Base-by-base conservation (phyloP, 306 rosid genomes). In the Prunus fruticosa region DNA sequence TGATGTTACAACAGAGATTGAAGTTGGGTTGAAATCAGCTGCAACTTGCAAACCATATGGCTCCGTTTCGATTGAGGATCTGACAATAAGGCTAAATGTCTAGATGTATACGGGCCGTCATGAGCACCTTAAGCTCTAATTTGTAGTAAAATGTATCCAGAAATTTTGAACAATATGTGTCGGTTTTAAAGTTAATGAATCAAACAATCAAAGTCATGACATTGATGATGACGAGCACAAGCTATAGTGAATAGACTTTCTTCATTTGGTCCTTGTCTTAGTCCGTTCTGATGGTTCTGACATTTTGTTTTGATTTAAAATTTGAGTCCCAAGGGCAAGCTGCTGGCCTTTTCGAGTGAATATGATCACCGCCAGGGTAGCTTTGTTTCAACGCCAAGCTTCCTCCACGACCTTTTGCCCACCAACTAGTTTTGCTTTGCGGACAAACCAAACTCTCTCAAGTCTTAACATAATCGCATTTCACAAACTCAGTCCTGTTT, bases 301-400 rank as follows among this genome's bases (percentile, higher is more conserved):
- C 65, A 57, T 60, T n/a, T 34, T 25, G 20, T 49, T 65, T 27
- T 67, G 43, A 49, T 11, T 15, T 14, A 64, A 73, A 53, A 28
- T 12, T 19, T 60, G 71, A 73, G 54, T 51, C 45, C 47, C 27
- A 45, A 74, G 46, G 72, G 23, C 13, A 32, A 27, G 34, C 16
- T 1, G 9, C 43, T 38, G 43, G 43, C 43, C 43, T 38, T 54
- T 45, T 50, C 71, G 41, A 22, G 60, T 72, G 76, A 67, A 20
- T 25, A 67, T 72, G 76, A 54, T 47, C 68, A 70, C 64, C 38
- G 14, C 25, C 12, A 20, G 43, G 9, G 43, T 75, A 79, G 46
- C 91, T 83, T 83, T 74, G 89, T 83, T 85, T 85, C 75, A 79
- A 88, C 74, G 74, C 87, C 83, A 88, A 88, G 91, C 70, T 81